Conservation (phyloP, 2,329 filamentous ascomycete genomes). For the Penicillium thymicola region DNA sequence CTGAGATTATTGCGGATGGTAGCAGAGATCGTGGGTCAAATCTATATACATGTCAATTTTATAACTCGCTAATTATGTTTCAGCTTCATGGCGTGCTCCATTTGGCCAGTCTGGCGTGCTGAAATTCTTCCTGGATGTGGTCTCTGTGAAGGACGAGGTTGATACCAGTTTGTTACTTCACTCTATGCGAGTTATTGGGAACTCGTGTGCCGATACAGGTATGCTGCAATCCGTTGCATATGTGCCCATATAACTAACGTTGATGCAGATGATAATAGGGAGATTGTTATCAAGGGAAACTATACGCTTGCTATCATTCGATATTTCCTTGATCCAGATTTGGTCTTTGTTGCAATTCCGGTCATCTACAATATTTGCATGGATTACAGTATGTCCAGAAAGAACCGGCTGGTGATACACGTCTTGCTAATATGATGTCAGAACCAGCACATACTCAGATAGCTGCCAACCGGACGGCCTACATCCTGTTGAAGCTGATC, state of each 20-base stretch:
- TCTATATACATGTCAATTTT: neutral
- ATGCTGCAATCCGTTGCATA: slow-evolving; percentile 4
- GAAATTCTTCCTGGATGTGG: slow-evolving; percentile 41
- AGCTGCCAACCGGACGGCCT: slow-evolving; percentile 35
- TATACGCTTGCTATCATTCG: slow-evolving; percentile 40
- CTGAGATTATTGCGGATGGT: slow-evolving; percentile 41
- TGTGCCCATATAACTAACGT: slow-evolving; percentile 9
- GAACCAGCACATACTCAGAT: slow-evolving; percentile 41
- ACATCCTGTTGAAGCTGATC: slow-evolving; percentile 38
- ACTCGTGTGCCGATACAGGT: slow-evolving; percentile 47
- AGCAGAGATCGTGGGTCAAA: slow-evolving; percentile 42
- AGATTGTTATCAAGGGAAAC: slow-evolving; percentile 38
- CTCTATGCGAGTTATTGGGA: slow-evolving; percentile 43
- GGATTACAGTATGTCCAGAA: slow-evolving; percentile 38
- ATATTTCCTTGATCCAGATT: slow-evolving; percentile 33
- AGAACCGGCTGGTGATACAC: neutral
- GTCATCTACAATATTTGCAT: slow-evolving; percentile 47
- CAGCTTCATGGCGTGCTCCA: slow-evolving; percentile 40
- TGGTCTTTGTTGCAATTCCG: slow-evolving; percentile 41
- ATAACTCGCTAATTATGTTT: slow-evolving; percentile 7
- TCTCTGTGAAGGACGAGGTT: slow-evolving; percentile 31
- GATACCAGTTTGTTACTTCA: slow-evolving; percentile 37
- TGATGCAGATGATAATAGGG: slow-evolving; percentile 41
- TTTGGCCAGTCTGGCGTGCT: slow-evolving; percentile 42
- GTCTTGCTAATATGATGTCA: slow-evolving; percentile 24